Evolutionary conservation across 1,284 basidiomycete genomes (phyloP).

Genomic region (Ustilago tritici): DNA sequence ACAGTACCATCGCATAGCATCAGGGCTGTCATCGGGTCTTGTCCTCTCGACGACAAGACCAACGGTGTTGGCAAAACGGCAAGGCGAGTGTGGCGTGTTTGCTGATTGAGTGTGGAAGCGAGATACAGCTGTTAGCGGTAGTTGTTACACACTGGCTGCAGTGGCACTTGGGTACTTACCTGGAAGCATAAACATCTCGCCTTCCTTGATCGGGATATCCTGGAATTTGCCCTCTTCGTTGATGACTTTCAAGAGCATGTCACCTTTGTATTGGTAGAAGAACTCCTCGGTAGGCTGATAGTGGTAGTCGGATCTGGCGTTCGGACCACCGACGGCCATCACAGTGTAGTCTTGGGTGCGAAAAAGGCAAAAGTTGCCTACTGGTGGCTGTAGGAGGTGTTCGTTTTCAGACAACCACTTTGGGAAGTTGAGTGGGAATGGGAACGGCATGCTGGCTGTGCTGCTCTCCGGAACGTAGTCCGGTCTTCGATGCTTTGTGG

Average conservation of each 20-base stretch:
- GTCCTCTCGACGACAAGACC: slow-evolving; percentile 95
- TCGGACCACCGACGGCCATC: slow-evolving; percentile 68
- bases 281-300: slow-evolving; percentile 66
- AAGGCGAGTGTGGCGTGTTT: slow-evolving; percentile 94
- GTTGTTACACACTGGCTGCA: neutral
- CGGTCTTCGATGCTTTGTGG: no score
- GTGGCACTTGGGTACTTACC: slow-evolving; percentile 73
- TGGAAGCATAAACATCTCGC: slow-evolving; percentile 94
- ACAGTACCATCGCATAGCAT: slow-evolving; percentile 95
- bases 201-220: slow-evolving; percentile 90
- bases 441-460: slow-evolving; percentile 41
- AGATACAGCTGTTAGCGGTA: neutral
- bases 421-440: slow-evolving; percentile 68
- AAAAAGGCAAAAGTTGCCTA: slow-evolving; percentile 69
- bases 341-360: slow-evolving; percentile 64
- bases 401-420: slow-evolving; percentile 69
- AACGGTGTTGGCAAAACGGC: slow-evolving; percentile 88
- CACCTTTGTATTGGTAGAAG: slow-evolving; percentile 70
- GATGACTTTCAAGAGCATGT: slow-evolving; percentile 87
- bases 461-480: neutral
- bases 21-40: slow-evolving; percentile 77
- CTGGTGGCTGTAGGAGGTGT: slow-evolving; percentile 67
- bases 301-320: slow-evolving; percentile 66
- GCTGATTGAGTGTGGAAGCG: slow-evolving; percentile 57
- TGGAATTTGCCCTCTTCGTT: slow-evolving; percentile 82